Conservation (phyloP, 2,329 filamentous ascomycete genomes). For the Ascocoryne sarcoides region DNA sequence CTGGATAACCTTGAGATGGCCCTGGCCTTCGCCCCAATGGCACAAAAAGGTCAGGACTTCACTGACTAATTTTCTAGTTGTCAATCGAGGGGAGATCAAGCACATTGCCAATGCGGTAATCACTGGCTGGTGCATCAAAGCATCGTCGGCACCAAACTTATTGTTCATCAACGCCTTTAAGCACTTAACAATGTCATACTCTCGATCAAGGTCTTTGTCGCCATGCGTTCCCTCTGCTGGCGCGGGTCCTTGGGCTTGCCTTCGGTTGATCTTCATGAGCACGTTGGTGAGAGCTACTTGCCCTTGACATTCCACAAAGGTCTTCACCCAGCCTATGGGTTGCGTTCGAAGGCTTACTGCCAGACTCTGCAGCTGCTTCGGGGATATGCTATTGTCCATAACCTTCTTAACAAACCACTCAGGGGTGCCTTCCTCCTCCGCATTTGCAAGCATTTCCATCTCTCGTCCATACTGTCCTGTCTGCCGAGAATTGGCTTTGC, state of each 20-base stretch:
- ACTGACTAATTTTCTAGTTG: slow-evolving; percentile 88
- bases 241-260: slow-evolving; percentile 60
- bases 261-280: slow-evolving; percentile 85
- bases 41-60: slow-evolving; percentile 95
- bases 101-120: slow-evolving; percentile 81
- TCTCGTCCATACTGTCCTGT: slow-evolving; percentile 61
- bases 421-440: slow-evolving; percentile 90
- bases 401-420: slow-evolving; percentile 98
- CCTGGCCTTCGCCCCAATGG: slow-evolving; percentile 83
- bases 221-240: slow-evolving; percentile 41
- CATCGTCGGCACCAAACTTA: slow-evolving; percentile 96
- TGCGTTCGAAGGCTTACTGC: slow-evolving; percentile 93
- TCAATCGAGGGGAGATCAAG: slow-evolving; percentile 78
- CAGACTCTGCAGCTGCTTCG: slow-evolving; percentile 84
- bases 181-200: slow-evolving; percentile 97
- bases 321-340: slow-evolving; percentile 94
- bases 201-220: slow-evolving; percentile 62
- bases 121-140: slow-evolving; percentile 80
- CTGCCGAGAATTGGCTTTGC: slow-evolving; percentile 62
- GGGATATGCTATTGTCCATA: slow-evolving; percentile 88
- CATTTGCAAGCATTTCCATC: slow-evolving; percentile 63
- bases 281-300: slow-evolving; percentile 94
- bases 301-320: slow-evolving; percentile 94
- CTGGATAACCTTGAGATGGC: slow-evolving; percentile 88
- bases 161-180: slow-evolving; percentile 98